These are phyloP conservation scores for Sporothrix pallida DNA, from an alignment of 2,329 filamentous ascomycete genomes.

Conservation along the genomic window DNA sequence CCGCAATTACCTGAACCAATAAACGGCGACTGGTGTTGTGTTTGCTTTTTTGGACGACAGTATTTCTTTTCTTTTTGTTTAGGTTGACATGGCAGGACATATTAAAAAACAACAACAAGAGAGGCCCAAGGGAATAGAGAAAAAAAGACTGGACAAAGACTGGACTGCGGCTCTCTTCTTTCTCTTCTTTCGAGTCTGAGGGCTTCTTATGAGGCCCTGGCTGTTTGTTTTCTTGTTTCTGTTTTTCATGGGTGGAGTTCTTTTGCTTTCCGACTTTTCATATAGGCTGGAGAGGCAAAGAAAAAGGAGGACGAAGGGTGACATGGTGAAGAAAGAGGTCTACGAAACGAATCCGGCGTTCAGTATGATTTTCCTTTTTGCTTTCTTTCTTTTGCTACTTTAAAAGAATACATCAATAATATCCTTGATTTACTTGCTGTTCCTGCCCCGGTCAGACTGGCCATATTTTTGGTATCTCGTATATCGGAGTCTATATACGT, in stretches of 20 bases:
- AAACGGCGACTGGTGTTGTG: background rate
- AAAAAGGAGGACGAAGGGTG: background rate
- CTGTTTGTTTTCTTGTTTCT: background rate
- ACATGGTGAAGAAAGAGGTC: constrained; percentile 14
- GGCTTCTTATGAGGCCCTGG: background rate
- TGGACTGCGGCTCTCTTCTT: background rate
- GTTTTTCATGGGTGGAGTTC: constrained; percentile 3
- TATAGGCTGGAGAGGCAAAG: constrained; percentile 14
- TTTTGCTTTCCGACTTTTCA: constrained; percentile 20
- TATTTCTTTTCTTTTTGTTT: background rate
- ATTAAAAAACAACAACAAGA: background rate
- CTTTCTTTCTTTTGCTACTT: constrained; percentile 1
- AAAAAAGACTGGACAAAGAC: background rate
- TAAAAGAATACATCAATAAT: constrained; percentile 15
- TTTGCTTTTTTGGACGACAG: background rate
- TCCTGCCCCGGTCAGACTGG: too few species aligned
- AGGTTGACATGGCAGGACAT: constrained; percentile 16
- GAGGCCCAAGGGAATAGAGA: constrained; percentile 2
- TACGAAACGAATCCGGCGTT: constrained; percentile 25
- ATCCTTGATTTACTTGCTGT: background rate
- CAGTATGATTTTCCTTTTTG: constrained; percentile 9
- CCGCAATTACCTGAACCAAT: constrained; percentile 60
- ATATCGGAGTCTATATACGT: too few species aligned
- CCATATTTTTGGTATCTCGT: too few species aligned
- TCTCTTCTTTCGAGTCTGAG: background rate